Evolutionary conservation across 208 protist genomes (phyloP), one percentile per base, ranked within the genome.

Genomic region (Leishmania aethiopica): DNA sequence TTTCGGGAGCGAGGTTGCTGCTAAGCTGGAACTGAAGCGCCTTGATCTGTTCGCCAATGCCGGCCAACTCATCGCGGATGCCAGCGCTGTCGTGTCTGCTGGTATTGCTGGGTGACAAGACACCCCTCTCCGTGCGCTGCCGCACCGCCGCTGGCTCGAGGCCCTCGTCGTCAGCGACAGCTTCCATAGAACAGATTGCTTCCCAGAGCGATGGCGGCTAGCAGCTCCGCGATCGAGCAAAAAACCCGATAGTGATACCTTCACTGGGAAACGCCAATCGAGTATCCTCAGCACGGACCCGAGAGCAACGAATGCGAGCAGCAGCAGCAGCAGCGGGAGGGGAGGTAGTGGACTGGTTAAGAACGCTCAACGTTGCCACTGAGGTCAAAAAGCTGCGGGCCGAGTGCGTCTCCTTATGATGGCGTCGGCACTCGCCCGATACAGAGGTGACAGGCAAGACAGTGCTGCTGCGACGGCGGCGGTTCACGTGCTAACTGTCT

Each of bases 21-120:
- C 83, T 83, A 47, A 86, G 75, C 67, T 80, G 75, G 7, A 35
- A 37, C 55, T 86, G 83, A 1, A 86, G 78, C 25, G 28, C 15
- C 32, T 86, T 86, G 78, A 86, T 86, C 17, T 77, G 22, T 62
- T 86, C 83, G 0, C 83, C 83, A 45, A 86, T 86, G 3, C 77
- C 53, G 0, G 83, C 83, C 42, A 86, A 75, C 49, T 82, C 83
- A 11, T 86, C 83, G 1, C 83, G 72, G 55, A 83, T 57, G 3
- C 73, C 62, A 3, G 45, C 3, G 22, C 2, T 15, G 11, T 74
- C 78, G 45, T 7, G 17, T 10, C 79, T 45, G 25, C 28, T 77
- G 66, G 5, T 77, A 19, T 77, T 5, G 67, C 49, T 40, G 28
- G 8, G 0, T 0, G 73, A 45, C 22, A 70, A 42, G 37, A 42